These are phyloP conservation scores for Fusarium paranaense DNA, from an alignment of 2,329 filamentous ascomycete species.

Conservation along the genomic window DNA sequence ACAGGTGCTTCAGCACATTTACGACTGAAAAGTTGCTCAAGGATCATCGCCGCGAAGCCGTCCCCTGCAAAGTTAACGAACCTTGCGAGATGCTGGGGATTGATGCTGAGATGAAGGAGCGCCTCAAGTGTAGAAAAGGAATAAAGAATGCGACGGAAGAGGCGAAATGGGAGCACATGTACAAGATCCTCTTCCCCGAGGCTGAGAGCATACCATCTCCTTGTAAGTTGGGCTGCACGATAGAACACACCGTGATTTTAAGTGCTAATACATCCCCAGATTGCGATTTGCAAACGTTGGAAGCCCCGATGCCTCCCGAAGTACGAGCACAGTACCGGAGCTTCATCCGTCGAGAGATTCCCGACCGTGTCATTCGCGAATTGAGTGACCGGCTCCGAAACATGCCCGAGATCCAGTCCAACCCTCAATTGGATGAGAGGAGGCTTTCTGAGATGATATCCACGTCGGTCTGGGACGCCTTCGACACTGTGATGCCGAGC, in stretches of 20 bases:
- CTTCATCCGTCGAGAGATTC: constrained; percentile 16
- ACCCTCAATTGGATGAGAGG: constrained; percentile 3
- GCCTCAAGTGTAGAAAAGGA: constrained; percentile 6
- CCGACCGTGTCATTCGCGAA: constrained; percentile 5
- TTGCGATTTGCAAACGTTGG: background rate
- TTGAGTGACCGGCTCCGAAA: constrained; percentile 1
- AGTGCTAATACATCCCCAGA: background rate
- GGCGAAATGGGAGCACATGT: constrained; percentile 24
- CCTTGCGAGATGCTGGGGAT: constrained; percentile 10
- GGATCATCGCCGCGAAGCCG: constrained; percentile 11
- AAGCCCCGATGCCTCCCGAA: constrained; percentile 1
- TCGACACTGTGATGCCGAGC: constrained; percentile 10
- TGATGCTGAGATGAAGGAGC: background rate
- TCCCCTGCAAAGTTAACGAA: background rate
- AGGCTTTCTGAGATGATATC: constrained; percentile 7
- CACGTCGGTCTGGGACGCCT: constrained; percentile 23
- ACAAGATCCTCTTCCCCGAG: constrained; percentile 21
- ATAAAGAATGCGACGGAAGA: constrained; percentile 17
- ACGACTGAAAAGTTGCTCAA: constrained; percentile 3
- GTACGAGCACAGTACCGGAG: background rate
- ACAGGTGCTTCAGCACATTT: constrained; percentile 17
- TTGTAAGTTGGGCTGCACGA: background rate
- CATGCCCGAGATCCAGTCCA: constrained; percentile 1
- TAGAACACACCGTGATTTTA: background rate
- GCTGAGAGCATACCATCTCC: constrained; percentile 13